These are phyloP conservation scores for Irpex lacteus DNA, from an alignment of 1,284 basidiomycete genomes.

Conservation along the genomic window DNA sequence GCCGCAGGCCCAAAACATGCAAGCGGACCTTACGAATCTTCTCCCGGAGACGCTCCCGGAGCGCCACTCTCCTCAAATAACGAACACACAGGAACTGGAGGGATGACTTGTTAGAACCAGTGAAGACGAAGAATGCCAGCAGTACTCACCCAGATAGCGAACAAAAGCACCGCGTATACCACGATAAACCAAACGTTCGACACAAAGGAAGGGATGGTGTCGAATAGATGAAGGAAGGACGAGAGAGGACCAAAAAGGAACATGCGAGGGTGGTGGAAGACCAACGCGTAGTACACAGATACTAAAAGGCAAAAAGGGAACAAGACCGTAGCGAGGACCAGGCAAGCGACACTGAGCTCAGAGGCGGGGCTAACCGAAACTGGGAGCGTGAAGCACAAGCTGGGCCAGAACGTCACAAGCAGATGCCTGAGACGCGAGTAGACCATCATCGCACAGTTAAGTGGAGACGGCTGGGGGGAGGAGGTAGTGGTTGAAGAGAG, in stretches of 20 bases:
- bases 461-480: not conserved
- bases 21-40: too few species aligned
- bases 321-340: not conserved
- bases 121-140: not conserved
- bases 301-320: not conserved
- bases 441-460: not conserved
- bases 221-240: not conserved
- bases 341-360: not conserved
- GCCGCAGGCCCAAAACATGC: too few species aligned
- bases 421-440: not conserved
- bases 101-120: not conserved
- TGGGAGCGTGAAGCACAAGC: not conserved
- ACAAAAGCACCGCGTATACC: not conserved
- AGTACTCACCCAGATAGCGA: not conserved
- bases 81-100: not conserved
- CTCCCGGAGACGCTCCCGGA: too few species aligned
- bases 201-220: not conserved
- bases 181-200: not conserved
- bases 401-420: not conserved
- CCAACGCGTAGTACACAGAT: not conserved
- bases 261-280: not conserved
- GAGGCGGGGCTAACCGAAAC: not conserved
- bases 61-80: not conserved
- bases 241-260: not conserved
- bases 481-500: not conserved